Conservation (phyloP, 2,329 filamentous ascomycete species). For the Daldinia eschscholtzii region DNA sequence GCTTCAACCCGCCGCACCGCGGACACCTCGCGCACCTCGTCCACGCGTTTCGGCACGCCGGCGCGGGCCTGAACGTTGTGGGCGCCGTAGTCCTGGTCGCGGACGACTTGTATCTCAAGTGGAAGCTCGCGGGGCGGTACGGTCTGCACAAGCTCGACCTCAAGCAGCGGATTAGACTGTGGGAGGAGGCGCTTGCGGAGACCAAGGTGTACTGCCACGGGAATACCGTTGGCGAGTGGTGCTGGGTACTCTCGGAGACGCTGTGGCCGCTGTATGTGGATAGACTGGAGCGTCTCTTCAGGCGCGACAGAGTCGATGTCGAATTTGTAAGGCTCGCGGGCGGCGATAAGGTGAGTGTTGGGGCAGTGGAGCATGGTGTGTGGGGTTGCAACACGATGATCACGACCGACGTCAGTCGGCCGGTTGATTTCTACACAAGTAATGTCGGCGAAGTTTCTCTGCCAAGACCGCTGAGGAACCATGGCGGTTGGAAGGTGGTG, state of each 20-base stretch:
- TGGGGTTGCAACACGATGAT: slow-evolving; percentile 28
- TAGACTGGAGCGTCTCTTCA: not conserved
- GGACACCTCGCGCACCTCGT: slow-evolving; percentile 53
- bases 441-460: not conserved
- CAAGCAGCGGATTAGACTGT: slow-evolving; percentile 47
- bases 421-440: slow-evolving; percentile 27
- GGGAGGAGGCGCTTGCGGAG: slow-evolving; percentile 36
- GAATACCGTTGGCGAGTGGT: slow-evolving; percentile 10
- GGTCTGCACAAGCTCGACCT: slow-evolving; percentile 37
- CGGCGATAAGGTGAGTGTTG: slow-evolving; percentile 28
- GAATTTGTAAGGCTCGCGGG: slow-evolving; percentile 34
- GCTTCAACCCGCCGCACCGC: slow-evolving; percentile 56
- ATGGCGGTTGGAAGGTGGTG: slow-evolving; percentile 27
- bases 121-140: slow-evolving; percentile 42
- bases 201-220: not conserved
- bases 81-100: slow-evolving; percentile 52
- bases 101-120: slow-evolving; percentile 43
- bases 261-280: not conserved
- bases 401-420: slow-evolving; percentile 33
- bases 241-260: slow-evolving; percentile 29
- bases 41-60: slow-evolving; percentile 49
- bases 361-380: slow-evolving; percentile 11
- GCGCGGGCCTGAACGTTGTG: slow-evolving; percentile 49
- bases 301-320: slow-evolving; percentile 9
- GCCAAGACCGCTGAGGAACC: slow-evolving; percentile 1